Evolutionary conservation across 192 early-diverging fungal genomes (phyloP), one percentile per base, ranked within the genome.

Genomic region (Podila clonocystis): DNA sequence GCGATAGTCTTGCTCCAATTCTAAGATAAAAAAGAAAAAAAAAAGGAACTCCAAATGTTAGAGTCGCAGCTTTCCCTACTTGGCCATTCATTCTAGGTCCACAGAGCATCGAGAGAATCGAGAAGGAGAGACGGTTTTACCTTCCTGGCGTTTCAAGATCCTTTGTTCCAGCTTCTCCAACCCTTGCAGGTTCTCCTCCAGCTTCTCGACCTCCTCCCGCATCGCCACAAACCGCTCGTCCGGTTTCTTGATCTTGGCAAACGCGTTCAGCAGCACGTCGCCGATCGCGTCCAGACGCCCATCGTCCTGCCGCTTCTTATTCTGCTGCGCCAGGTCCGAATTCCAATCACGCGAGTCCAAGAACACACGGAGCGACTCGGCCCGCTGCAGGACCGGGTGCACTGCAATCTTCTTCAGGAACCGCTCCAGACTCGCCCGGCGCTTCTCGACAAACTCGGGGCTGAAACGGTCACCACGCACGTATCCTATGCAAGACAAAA

Each of bases 381-480:
- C 93, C 50, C 75, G 72, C 49, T 95, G 93, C 65, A 97, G 84
- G 17, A 87, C 74, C 48, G 96, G 97, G 82, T 98, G 97, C 30
- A 91, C 84, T 34, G 91, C 85, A 57, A 97, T 83, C 49, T 97
- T 91, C 64, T 93, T 79, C 60, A 98, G 77, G 75, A 97, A 97
- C 74, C 94, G 89, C 79, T 98, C 94, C 59, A 99, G 85, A 65
- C 92, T 91, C 60, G 85, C 67, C 50, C 90, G 84, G 33, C 97
- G 86, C 84, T 91, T 92, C 67, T 93, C 91, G 20, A 98, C 91
- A 90, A 99, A 99, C 45, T 98, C 96, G 9, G 88, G 82, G 72
- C 92, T 91, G 83, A 99, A 99, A 38, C 98, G 87, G 82, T 98
- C 96, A 8, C 98, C 98, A 26, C 95, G 97, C 22, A 99, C 84